These are phyloP conservation scores for Sporisorium iseilematis-ciliati DNA, from an alignment of 1,284 basidiomycete genomes.

Conservation along the genomic window DNA sequence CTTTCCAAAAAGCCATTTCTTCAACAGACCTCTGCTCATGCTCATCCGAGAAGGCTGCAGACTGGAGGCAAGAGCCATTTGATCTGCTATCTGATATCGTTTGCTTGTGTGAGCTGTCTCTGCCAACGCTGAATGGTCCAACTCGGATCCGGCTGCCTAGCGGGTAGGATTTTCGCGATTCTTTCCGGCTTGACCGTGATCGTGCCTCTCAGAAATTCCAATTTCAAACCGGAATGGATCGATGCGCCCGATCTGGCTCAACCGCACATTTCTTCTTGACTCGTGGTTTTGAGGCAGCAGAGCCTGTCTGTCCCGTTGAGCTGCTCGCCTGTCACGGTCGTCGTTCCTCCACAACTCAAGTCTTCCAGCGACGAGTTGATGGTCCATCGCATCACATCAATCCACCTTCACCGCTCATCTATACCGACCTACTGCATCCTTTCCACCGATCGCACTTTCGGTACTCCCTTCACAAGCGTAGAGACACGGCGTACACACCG, in stretches of 20 bases:
- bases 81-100: no score
- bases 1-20: no score
- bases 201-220: background rate
- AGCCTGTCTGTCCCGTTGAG: conserved; percentile 4
- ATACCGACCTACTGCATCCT: conserved; percentile 1
- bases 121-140: background rate
- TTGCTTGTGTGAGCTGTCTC: no score
- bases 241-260: conserved; percentile 2
- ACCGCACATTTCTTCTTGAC: conserved; percentile 25
- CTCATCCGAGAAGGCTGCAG: no score
- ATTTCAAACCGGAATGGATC: no score
- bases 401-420: background rate
- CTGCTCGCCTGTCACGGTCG: background rate
- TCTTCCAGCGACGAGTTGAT: background rate
- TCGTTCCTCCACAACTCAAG: conserved; percentile 39
- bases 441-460: background rate
- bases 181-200: conserved; percentile 17
- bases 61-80: no score
- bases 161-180: conserved; percentile 11
- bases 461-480: background rate
- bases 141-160: conserved; percentile 27
- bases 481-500: conserved; percentile 7
- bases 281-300: background rate
- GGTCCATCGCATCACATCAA: conserved; percentile 7
- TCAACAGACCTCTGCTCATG: no score